Base-by-base conservation (phyloP, 331 rosid species). In the Prunus yedoensis region DNA sequence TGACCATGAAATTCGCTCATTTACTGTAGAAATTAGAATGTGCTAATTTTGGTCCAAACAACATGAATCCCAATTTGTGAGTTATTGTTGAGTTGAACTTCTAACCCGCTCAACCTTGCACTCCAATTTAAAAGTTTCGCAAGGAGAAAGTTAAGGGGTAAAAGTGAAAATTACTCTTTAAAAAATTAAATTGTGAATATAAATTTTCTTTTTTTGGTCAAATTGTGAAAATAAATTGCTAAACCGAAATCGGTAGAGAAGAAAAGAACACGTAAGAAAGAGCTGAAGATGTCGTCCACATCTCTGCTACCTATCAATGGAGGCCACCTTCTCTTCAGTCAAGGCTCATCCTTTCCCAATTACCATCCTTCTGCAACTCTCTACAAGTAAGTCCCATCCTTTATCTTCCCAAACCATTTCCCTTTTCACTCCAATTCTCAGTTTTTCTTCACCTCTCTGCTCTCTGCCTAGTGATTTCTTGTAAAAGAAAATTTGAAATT, bases 261-360 rank as follows among this genome's bases (percentile, higher is more conserved):
- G 27, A 71, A 70, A 13, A 60, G 28, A 43, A 30, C 68, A 67
- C 53, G 72, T 18, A 51, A 54, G 75, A 28, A 46, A 41, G 32
- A 45, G 10, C 28, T 9, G 70, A 72, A 62, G 71, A 90, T 90
- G 91, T 86, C 89, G 35, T 87, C 87, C 72, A 77, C 79, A 71
- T 49, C 81, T 81, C 79, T 79, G 10, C 78, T 81, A 49, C 77
- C 75, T 49, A 73, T 80, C 72, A 86, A 76, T 71, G 68, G 74
- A 75, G 76, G 82, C 68, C 66, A 66, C 49, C 50, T 68, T 69
- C 28, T 70, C 38, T 73, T 58, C 58, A 51, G 83, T 70, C 74
- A 30, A n/a, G 65, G 75, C 43, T 52, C 79, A 53, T 23, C 71
- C 63, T 52, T 79, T 62, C 74, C 77, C 53, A 21, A 41, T 75